phyloP scores from a whole-genome alignment of 306 rosid species.

The Rosa persica region DNA sequence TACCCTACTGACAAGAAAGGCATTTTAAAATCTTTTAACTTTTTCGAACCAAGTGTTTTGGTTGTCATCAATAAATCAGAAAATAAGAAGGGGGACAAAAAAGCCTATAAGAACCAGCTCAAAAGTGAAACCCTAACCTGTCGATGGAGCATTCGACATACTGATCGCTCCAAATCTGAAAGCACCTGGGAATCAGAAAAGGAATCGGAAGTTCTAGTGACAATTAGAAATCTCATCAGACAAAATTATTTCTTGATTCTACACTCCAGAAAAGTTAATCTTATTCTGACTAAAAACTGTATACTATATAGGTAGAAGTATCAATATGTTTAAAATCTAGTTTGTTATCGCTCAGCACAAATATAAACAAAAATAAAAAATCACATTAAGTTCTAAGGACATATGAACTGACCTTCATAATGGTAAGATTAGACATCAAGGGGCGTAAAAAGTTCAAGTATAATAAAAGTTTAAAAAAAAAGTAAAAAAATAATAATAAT shows the following conservation, averaged over 20 bases:
- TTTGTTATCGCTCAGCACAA: neutral
- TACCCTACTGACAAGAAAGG: neutral
- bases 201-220: constrained; percentile 7
- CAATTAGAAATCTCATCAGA: constrained; percentile 17
- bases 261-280: constrained; percentile 2
- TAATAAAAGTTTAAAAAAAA: too few species aligned
- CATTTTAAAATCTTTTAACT: neutral
- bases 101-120: neutral
- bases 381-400: constrained; percentile 2
- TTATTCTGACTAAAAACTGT: neutral
- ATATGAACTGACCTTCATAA: constrained; percentile 22
- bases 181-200: constrained; percentile 58
- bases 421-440: constrained; percentile 20
- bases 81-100: neutral
- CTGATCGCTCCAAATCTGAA: constrained; percentile 95
- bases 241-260: constrained; percentile 25
- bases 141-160: constrained; percentile 92
- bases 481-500: rapidly evolving
- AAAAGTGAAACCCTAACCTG: constrained; percentile 60
- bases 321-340: neutral
- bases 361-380: neutral
- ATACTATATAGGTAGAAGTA: neutral
- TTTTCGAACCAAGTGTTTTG: neutral
- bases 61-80: neutral
- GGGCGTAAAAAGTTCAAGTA: neutral